Percentiles rank a stretch among this genome's conserved stretches.
These are phyloP conservation scores for Stylosanthes scabra DNA, from an alignment of 331 rosid genomes.

Conservation along the genomic window DNA sequence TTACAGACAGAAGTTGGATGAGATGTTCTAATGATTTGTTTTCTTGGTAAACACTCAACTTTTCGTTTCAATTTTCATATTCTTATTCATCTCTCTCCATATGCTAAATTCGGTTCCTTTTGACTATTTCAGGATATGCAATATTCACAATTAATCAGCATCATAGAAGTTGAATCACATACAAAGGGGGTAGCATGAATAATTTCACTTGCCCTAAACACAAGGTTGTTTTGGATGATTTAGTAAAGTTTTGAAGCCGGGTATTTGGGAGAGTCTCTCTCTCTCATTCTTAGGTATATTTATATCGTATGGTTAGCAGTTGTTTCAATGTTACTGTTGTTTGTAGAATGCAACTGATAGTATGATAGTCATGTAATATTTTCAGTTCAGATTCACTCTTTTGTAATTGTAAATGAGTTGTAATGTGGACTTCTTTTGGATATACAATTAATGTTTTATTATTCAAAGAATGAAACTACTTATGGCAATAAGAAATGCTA, in stretches of 20 bases:
- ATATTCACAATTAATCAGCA: conserved; percentile 25
- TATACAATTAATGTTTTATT: conserved; percentile 5
- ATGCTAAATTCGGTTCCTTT: neutral
- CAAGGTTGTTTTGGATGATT: conserved; percentile 26
- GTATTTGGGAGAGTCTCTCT: conserved; percentile 16
- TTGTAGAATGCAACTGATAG: conserved; percentile 26
- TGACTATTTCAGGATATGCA: conserved; percentile 42
- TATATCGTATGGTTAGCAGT: conserved; percentile 5
- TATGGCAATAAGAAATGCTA: no score
- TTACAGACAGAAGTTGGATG: conserved; percentile 57
- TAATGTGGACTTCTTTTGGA: conserved; percentile 29
- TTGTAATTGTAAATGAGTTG: conserved; percentile 43
- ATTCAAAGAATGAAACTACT: neutral
- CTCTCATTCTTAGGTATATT: conserved; percentile 29
- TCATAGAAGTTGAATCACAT: conserved; percentile 30
- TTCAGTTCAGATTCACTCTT: conserved; percentile 30
- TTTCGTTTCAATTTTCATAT: conserved; percentile 3
- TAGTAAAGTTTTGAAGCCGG: conserved; percentile 32
- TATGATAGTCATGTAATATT: conserved; percentile 27
- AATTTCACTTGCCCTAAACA: conserved; percentile 28
- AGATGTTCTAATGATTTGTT: conserved; percentile 40
- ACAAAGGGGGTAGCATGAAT: conserved; percentile 4
- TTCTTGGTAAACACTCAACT: conserved; percentile 27
- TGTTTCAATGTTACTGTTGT: conserved; percentile 21
- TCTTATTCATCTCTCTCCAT: conserved; percentile 18